These are phyloP conservation scores for Pseudogymnoascus sp. DNA, from an alignment of 2,329 filamentous ascomycete species.

Conservation along the genomic window DNA sequence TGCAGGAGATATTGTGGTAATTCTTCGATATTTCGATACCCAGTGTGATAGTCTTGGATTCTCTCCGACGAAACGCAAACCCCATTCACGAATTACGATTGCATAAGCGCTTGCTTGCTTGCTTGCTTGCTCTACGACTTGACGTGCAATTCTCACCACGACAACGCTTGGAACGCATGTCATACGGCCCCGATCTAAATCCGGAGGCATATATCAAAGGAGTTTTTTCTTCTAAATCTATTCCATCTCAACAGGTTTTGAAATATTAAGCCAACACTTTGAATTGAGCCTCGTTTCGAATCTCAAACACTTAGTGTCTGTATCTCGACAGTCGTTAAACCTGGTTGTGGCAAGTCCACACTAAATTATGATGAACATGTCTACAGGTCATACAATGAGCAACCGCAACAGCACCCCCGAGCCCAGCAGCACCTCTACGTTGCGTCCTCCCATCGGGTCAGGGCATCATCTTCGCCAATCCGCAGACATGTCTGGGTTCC, in stretches of 20 bases:
- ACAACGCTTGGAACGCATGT: slow-evolving; percentile 7
- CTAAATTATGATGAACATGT: slow-evolving; percentile 51
- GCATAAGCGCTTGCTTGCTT: slow-evolving; percentile 3
- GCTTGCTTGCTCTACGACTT: slow-evolving; percentile 1
- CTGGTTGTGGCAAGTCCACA: slow-evolving; percentile 9
- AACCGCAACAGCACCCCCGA: slow-evolving; percentile 98
- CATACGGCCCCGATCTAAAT: slow-evolving; percentile 2
- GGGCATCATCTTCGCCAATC: slow-evolving; percentile 87
- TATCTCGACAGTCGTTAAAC: slow-evolving; percentile 16
- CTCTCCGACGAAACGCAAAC: slow-evolving; percentile 14
- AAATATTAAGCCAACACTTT: neutral
- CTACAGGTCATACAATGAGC: slow-evolving; percentile 61
- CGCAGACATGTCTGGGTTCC: slow-evolving; percentile 87
- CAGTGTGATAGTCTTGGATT: slow-evolving; percentile 29
- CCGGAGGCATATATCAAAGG: slow-evolving; percentile 2
- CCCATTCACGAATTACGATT: slow-evolving; percentile 6
- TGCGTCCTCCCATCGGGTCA: slow-evolving; percentile 74
- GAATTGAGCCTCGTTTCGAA: slow-evolving; percentile 25
- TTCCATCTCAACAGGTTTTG: slow-evolving; percentile 5
- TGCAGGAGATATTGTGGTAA: slow-evolving; percentile 56
- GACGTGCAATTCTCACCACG: slow-evolving; percentile 7
- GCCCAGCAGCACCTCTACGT: slow-evolving; percentile 70
- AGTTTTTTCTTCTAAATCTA: slow-evolving; percentile 5
- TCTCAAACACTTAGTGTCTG: slow-evolving; percentile 20
- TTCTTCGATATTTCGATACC: slow-evolving; percentile 8